Conservation (phyloP, 352 stramenopile species). For the Pythium coloratum region DNA sequence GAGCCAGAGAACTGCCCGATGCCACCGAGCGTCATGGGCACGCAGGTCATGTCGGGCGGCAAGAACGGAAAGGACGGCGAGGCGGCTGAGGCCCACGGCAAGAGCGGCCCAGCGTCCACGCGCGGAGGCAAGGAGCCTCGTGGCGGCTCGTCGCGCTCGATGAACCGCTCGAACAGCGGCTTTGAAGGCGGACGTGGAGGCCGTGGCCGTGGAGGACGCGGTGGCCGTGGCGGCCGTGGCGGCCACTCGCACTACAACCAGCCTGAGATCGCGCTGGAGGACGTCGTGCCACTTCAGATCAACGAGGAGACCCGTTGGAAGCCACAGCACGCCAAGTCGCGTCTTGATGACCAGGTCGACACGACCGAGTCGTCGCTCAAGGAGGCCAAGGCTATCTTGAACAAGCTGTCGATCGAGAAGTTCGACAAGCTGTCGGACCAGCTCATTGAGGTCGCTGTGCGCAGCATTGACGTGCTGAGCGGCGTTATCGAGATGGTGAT, state of each 20-base stretch:
- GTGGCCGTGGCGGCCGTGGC: constrained; percentile 24
- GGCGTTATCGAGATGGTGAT: constrained; percentile 94
- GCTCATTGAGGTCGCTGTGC: constrained; percentile 91
- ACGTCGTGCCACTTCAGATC: constrained; percentile 67
- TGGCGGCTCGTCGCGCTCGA: constrained; percentile 45
- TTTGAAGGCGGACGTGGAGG: constrained; percentile 46
- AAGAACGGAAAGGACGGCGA: constrained; percentile 53
- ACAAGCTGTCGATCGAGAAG: constrained; percentile 97
- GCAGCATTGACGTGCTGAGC: constrained; percentile 73
- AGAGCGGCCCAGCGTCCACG: constrained; percentile 14
- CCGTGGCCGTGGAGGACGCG: constrained; percentile 42
- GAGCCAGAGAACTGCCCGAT: constrained; percentile 56
- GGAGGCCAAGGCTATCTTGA: constrained; percentile 92
- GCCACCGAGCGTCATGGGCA: constrained; percentile 49
- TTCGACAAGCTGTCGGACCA: constrained; percentile 94
- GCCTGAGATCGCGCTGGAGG: constrained; percentile 53
- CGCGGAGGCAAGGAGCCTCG: constrained; percentile 29
- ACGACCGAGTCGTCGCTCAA: constrained; percentile 76
- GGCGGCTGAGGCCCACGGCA: constrained; percentile 23
- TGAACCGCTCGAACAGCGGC: constrained; percentile 47
- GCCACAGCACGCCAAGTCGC: constrained; percentile 61
- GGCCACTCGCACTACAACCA: constrained; percentile 18
- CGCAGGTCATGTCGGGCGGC: constrained; percentile 40
- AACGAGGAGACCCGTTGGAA: constrained; percentile 88
- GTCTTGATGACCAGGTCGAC: constrained; percentile 44